Percentiles rank a stretch among this genome's conserved stretches.
These are phyloP conservation scores for Typha latifolia DNA, from an alignment of 176 grass and related monocot species.

Conservation along the genomic window DNA sequence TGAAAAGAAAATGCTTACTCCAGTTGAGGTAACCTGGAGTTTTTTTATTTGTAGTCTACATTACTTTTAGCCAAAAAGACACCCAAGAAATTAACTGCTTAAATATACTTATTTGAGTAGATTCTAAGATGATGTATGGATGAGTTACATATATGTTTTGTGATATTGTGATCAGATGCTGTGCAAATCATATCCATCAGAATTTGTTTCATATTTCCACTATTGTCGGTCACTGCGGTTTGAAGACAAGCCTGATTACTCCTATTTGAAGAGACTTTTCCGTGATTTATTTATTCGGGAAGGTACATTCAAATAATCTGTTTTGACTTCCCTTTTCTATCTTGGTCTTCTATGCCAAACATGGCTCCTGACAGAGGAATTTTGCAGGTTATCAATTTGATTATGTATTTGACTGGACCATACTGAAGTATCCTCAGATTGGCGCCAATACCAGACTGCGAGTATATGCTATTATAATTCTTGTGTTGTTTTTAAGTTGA, in stretches of 20 bases:
- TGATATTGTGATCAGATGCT: slow-evolving; percentile 40
- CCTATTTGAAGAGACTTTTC: slow-evolving; percentile 74
- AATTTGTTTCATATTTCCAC: slow-evolving; percentile 74
- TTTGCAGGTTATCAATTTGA: slow-evolving; percentile 15
- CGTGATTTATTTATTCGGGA: slow-evolving; percentile 71
- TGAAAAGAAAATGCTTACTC: slow-evolving; percentile 76
- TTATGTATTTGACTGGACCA: slow-evolving; percentile 8
- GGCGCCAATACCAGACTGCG: neutral
- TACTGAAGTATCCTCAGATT: slow-evolving; percentile 4
- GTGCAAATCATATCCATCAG: slow-evolving; percentile 74
- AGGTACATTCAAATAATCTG: slow-evolving; percentile 27
- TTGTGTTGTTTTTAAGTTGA: neutral
- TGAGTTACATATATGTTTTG: slow-evolving; percentile 6
- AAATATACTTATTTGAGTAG: too few relatives aligned
- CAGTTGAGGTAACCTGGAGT: slow-evolving; percentile 44
- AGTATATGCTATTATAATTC: neutral
- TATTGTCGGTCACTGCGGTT: slow-evolving; percentile 81
- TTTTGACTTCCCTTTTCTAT: neutral
- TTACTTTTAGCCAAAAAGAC: neutral
- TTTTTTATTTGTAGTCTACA: neutral
- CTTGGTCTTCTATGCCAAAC: neutral
- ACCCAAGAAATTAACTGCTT: neutral
- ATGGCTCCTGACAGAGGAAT: neutral
- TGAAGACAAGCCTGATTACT: slow-evolving; percentile 92
- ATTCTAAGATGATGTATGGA: neutral